Base-by-base conservation (phyloP, 768 basidiomycete species). In the Phanerochaete sordida region DNA sequence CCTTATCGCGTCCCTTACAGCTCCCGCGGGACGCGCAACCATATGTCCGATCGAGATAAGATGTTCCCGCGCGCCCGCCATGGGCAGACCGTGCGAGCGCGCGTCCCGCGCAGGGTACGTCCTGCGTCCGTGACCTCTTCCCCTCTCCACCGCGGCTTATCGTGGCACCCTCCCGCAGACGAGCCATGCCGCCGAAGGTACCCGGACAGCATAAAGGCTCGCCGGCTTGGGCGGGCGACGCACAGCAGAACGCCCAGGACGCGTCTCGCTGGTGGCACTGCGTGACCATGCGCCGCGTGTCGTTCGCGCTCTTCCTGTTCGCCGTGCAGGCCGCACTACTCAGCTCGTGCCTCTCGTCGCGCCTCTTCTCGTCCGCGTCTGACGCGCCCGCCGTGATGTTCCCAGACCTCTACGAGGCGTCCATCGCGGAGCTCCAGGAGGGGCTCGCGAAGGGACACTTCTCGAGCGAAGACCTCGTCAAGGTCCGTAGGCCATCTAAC, bases 391-490 rank as follows among this genome's bases (percentile, higher is more conserved):
- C 44, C 21, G 43, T 3, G 15, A 8, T 39, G 3, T 63, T 70
- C 21, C 84, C 84, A 1, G 86, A 87, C 67, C 72, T 87, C 12
- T 85, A 86, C 62, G 84, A 87, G 65, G 83, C 83, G 0, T 79
- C 83, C 0, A 77, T 87, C 15, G 64, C 73, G 0, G 82, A 87
- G 58, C 72, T 87, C 1, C 83, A 84, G 65, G 69, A 70, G 7
- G 84, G 86, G 2, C 67, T 87, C 7, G 72, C 79, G 53, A 74
- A 71, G 1, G 79, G 80, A 2, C 68, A 70, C 26, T 88, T 87
- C 63, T 79, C 79, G 0, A 86, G 84, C 56, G 81, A 81, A 2
- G 84, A 87, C 65, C 77, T 87, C 6, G 82, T 87, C 27, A 84
- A 84, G 74, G 86, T 83, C 57, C 28, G 68, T 46, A 2, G 1